Conservation (phyloP, 345 rosid genomes). For the Hypericum perforatum region DNA sequence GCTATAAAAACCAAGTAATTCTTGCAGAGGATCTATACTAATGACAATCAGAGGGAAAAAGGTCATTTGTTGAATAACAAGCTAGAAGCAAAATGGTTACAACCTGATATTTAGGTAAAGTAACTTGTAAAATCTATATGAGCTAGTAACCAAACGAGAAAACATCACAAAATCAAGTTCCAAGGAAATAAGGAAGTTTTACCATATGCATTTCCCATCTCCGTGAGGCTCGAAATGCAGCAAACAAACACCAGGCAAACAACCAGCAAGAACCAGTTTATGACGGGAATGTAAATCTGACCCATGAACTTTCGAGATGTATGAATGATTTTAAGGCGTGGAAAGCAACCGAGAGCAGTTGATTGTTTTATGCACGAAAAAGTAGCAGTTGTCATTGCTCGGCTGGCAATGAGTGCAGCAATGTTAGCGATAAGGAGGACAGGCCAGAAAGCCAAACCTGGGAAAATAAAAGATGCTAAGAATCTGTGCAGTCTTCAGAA, state of each 20-base stretch:
- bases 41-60: too few species aligned
- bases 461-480: constrained; percentile 17
- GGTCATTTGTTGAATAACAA: too few species aligned
- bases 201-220: constrained; percentile 99
- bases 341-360: constrained; percentile 93
- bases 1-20: too few species aligned
- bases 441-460: constrained; percentile 85
- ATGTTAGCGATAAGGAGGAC: constrained; percentile 72
- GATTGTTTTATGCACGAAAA: constrained; percentile 98
- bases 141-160: too few species aligned
- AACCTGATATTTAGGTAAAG: too few species aligned
- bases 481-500: constrained; percentile 5
- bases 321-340: constrained; percentile 94
- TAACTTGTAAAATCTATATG: too few species aligned
- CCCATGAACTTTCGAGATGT: constrained; percentile 99
- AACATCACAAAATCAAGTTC: not conserved
- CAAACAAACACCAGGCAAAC: constrained; percentile 70
- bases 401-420: constrained; percentile 95
- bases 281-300: constrained; percentile 97
- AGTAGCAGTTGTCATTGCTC: constrained; percentile 98
- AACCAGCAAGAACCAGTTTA: constrained; percentile 96
- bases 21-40: too few species aligned
- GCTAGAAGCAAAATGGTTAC: too few species aligned
- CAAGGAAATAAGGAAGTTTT: constrained; percentile 23
- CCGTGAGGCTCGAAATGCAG: constrained; percentile 69